A percentile compares a stretch with the other conserved stretches of the same genome.
Conservation (phyloP, 805 yeast species). For the Wickerhamiella parazyma region DNA sequence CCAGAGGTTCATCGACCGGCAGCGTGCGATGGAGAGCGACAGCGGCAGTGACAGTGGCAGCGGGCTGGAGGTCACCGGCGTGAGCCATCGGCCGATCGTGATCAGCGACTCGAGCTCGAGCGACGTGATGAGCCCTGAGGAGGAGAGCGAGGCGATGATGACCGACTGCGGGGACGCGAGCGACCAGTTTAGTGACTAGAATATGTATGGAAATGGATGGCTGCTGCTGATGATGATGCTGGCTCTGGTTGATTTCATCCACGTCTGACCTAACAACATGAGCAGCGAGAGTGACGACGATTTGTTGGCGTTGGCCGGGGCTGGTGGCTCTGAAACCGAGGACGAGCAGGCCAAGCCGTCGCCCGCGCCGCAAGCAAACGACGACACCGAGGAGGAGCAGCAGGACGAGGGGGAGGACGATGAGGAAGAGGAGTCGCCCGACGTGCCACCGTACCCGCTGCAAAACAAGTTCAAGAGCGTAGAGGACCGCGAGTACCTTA, state of each 20-base stretch:
- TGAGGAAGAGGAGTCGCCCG: conserved; percentile 22
- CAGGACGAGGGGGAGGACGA: no score
- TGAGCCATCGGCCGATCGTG: conserved; percentile 4
- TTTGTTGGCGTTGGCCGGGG: conserved; percentile 88
- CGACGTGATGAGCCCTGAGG: conserved; percentile 6
- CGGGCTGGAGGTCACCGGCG: not conserved
- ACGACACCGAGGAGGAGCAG: conserved; percentile 23
- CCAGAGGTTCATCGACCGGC: not conserved
- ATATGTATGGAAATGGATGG: no score
- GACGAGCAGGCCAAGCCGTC: conserved; percentile 8
- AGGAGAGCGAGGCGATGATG: conserved; percentile 3
- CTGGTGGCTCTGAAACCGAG: conserved; percentile 38
- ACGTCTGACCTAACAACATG: conserved; percentile 10
- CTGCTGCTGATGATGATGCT: no score
- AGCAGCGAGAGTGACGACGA: conserved; percentile 63
- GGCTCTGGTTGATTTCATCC: no score
- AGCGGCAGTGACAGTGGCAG: not conserved
- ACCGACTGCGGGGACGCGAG: no score
- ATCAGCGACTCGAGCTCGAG: conserved; percentile 2
- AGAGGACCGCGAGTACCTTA: conserved; percentile 44
- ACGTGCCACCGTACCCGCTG: conserved; percentile 71
- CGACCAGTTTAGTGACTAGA: no score
- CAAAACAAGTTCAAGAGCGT: conserved; percentile 86
- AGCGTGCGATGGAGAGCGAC: not conserved
- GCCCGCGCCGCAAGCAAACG: conserved; percentile 22